These are phyloP conservation scores for Fusarium caatingaense DNA, from an alignment of 2,329 filamentous ascomycete genomes.

Conservation along the genomic window DNA sequence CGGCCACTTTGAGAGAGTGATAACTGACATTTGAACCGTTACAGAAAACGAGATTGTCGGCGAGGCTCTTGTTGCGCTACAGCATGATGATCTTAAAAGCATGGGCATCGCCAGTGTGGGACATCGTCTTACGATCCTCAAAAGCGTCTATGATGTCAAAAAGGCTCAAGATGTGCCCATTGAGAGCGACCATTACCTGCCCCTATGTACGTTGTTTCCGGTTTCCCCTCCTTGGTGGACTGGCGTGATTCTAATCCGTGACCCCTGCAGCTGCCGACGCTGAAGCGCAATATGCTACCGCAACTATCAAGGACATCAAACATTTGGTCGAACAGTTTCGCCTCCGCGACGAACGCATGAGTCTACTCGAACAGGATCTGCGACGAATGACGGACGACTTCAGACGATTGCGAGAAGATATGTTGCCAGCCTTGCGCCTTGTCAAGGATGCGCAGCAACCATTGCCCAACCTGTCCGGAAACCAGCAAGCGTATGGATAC, in stretches of 20 bases:
- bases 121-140: conserved; percentile 92
- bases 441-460: conserved; percentile 93
- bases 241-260: conserved; percentile 37
- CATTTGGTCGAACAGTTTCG: conserved; percentile 90
- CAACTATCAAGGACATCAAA: conserved; percentile 92
- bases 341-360: conserved; percentile 90
- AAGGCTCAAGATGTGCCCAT: conserved; percentile 91
- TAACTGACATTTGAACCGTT: conserved; percentile 36
- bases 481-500: conserved; percentile 61
- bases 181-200: conserved; percentile 93
- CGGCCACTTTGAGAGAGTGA: not conserved
- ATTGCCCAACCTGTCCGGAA: conserved; percentile 67
- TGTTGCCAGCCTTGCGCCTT: conserved; percentile 88
- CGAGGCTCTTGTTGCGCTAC: conserved; percentile 87
- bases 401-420: conserved; percentile 86
- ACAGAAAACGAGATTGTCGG: conserved; percentile 94
- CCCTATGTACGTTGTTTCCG: conserved; percentile 72
- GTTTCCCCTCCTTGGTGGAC: conserved; percentile 28
- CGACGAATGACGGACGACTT: conserved; percentile 89
- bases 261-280: conserved; percentile 80
- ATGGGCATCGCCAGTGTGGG: conserved; percentile 94
- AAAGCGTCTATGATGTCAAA: conserved; percentile 96
- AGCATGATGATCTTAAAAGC: conserved; percentile 93
- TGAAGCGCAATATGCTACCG: conserved; percentile 84
- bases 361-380: conserved; percentile 83